Evolutionary conservation across 495 filamentous ascomycete species (phyloP), one percentile per base, ranked within the genome.

Genomic region (Entonaema liquescens): DNA sequence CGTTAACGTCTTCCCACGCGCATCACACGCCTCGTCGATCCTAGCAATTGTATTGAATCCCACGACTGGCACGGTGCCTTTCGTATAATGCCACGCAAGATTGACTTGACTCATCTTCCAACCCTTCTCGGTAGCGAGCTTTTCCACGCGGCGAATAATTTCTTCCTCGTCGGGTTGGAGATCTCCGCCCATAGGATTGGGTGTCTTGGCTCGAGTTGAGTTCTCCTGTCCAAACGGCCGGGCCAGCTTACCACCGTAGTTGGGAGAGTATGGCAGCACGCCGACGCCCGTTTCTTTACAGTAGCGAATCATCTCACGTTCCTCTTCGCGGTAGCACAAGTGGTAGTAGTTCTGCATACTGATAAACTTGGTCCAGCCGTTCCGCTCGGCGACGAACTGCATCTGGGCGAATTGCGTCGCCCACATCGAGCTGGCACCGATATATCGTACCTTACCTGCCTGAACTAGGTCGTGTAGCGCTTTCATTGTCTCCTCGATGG

Each of bases 331-430:
- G 73, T 93, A 93, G 11, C 88, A 79, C 13, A 92, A 79, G 78
- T 92, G 92, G 72, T 92, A 89, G 28, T 83, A 81, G 74, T 92
- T 92, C 79, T 94, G 91, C 91, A 93, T 93, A 35, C 83, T 86
- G 68, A 93, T 79, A 71, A 93, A 93, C 77, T 89, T 88, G 6
- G 90, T 92, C 90, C 89, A 93, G 21, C 88, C 86, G 65, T 93
- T 84, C 63, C 75, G 81, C 68, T 89, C 86, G 36, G 87, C 88
- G 21, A 80, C 81, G 68, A 85, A 89, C 73, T 92, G 90, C 75
- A 91, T 81, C 47, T 76, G 79, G 2, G 87, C 85, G 63, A 93
- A 91, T 12, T 73, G 60, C 17, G 65, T 68, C 12, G 70, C 70
- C 70, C 70, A 86, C 88, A 92, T 91, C 9, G 79, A 84, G 59